phyloP scores from a whole-genome alignment of 768 basidiomycete genomes.

The Rossbeevera mucosa region DNA sequence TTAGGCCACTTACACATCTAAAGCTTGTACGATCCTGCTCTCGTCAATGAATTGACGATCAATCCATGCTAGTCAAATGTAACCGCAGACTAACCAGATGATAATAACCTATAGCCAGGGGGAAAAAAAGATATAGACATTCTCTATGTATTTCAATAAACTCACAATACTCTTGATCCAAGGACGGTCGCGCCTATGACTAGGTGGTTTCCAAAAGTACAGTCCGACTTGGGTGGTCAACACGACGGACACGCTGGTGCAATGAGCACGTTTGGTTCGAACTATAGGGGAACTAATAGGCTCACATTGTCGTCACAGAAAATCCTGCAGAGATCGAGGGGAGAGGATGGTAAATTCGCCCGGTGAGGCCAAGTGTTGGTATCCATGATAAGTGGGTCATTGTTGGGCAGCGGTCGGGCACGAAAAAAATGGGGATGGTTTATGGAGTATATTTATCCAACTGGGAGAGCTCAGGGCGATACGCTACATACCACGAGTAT shows the following conservation, averaged over 20 bases:
- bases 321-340: conserved; percentile 9
- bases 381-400: conserved; percentile 3
- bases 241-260: conserved; percentile 14
- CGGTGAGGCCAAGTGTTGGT: background rate
- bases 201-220: conserved; percentile 17
- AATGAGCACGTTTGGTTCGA: background rate
- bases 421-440: background rate
- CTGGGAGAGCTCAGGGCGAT: too few relatives aligned
- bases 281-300: background rate
- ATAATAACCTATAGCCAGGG: conserved; percentile 14
- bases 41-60: too few relatives aligned
- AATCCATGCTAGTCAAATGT: background rate
- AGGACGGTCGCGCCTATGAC: conserved; percentile 14
- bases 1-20: conserved; percentile 9
- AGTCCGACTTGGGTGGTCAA: conserved; percentile 22
- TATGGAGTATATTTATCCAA: too few relatives aligned
- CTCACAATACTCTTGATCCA: conserved; percentile 24
- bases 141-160: background rate
- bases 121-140: background rate
- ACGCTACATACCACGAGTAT: background rate
- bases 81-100: conserved; percentile 18
- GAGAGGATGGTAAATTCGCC: background rate
- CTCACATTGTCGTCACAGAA: conserved; percentile 14
- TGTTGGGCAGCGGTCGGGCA: background rate
- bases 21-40: conserved; percentile 19